Percentiles rank a stretch among this genome's conserved stretches.
phyloP scores from a whole-genome alignment of 441 rosid genomes.

The Biscutella laevigata region DNA sequence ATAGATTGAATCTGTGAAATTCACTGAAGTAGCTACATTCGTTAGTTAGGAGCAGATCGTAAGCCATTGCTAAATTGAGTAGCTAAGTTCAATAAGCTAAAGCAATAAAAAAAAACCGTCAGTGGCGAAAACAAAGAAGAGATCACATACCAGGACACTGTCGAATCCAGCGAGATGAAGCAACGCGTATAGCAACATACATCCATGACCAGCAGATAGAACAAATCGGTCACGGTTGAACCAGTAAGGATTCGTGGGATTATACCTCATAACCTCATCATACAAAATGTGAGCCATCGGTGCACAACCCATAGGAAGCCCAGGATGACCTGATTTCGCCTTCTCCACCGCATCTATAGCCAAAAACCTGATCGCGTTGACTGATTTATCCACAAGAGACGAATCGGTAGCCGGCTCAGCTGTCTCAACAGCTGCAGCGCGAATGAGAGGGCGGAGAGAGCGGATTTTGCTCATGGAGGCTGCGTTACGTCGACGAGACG shows the following conservation, averaged over 20 bases:
- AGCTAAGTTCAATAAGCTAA: neutral
- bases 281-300: slow-evolving; percentile 94
- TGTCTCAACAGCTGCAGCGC: slow-evolving; percentile 50
- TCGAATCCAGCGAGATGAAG: slow-evolving; percentile 98
- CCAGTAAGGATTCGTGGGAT: slow-evolving; percentile 97
- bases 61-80: neutral
- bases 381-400: slow-evolving; percentile 76
- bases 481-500: slow-evolving; percentile 21
- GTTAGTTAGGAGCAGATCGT: neutral
- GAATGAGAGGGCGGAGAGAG: slow-evolving; percentile 28
- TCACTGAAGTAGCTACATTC: neutral
- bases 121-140: neutral
- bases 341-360: slow-evolving; percentile 95
- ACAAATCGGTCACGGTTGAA: slow-evolving; percentile 96
- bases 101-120: neutral
- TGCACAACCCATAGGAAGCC: slow-evolving; percentile 99
- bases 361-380: slow-evolving; percentile 81
- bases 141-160: slow-evolving; percentile 55
- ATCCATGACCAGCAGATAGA: slow-evolving; percentile 96
- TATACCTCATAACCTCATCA: slow-evolving; percentile 91
- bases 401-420: slow-evolving; percentile 47
- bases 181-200: slow-evolving; percentile 93
- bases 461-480: slow-evolving; percentile 13
- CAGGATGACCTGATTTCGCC: slow-evolving; percentile 99
- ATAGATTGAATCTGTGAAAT: neutral